Base-by-base conservation (phyloP, 2,329 filamentous ascomycete genomes). In the Pseudohalonectria lignicola region DNA sequence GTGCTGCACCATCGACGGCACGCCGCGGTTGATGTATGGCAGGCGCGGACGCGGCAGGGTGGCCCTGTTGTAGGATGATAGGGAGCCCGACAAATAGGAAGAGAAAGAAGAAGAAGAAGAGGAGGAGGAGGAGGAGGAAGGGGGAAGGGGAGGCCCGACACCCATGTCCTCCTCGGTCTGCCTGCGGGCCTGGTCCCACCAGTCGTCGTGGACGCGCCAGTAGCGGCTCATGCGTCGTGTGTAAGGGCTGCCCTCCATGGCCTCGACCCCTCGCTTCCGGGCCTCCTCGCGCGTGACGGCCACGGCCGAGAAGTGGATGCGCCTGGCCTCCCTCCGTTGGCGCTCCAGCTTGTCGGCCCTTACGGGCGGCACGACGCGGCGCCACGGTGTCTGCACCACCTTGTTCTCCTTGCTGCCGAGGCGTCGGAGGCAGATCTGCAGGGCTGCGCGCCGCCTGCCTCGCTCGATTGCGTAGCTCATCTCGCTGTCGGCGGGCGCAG, bases 381-480 rank as follows among this genome's bases (percentile, higher is more conserved):
- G 54, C 53, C 57, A 63, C 3, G 55, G 51, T 3, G 53, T 59
- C 40, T 56, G 54, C 29, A 58, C 49, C 6, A 49, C 44, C 31
- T 47, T 48, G 39, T 65, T 66, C 49, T 65, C 64, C 4, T 39
- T 28, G 39, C 49, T 60, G 21, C 53, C 49, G 34, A 67, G 57
- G 11, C 53, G 43, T 30, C 58, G 57, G 23, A 71, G 53, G 15
- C 54, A 56, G 21, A 59, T 56, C 45, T 70, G 64, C 17, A 71
- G 49, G 15, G 59, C 66, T 7, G 65, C 67, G 32, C 68, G 61
- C 31, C 60, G 56, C 39, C 55, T 56, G 2, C 66, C 67, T 10
- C 63, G 62, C 37, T 62, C 57, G 3, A 36, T 39, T 2, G 59
- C 55, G 44, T 57, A 63, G 15, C 44, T 37, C 3, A 19, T 13